phyloP scores from a whole-genome alignment of 169 alveolate species.

The Babesia divergens region DNA sequence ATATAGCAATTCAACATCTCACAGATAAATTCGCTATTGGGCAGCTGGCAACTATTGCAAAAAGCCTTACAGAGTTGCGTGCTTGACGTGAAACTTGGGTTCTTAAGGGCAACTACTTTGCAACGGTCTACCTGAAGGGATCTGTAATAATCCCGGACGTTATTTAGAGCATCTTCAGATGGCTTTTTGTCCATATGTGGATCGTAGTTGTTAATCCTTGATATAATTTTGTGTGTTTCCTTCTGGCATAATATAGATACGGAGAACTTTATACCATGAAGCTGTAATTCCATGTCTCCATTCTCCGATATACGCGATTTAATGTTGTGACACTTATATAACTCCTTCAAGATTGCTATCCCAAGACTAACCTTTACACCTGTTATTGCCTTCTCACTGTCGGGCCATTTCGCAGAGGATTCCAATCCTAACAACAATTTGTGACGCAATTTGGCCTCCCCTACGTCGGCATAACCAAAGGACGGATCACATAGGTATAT shows the following conservation, averaged over 20 bases:
- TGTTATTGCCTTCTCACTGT: not conserved
- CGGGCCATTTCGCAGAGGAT: slow-evolving; percentile 37
- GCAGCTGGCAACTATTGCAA: slow-evolving; percentile 1
- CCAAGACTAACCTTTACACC: slow-evolving; percentile 11
- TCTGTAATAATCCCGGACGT: not conserved
- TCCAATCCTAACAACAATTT: slow-evolving; percentile 15
- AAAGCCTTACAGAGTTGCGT: slow-evolving; percentile 19
- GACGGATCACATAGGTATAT: slow-evolving; percentile 1
- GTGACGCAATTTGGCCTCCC: not conserved
- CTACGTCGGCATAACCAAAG: slow-evolving; percentile 33
- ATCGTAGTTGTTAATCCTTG: not conserved
- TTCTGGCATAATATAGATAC: slow-evolving; percentile 10
- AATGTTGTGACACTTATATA: not conserved
- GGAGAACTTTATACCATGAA: not conserved
- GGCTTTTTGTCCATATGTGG: slow-evolving; percentile 6
- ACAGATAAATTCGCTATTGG: slow-evolving; percentile 14
- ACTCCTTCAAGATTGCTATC: slow-evolving; percentile 32
- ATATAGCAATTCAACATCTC: slow-evolving; percentile 25
- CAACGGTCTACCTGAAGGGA: slow-evolving; percentile 10
- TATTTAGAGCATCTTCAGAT: not conserved
- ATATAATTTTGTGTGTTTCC: not conserved
- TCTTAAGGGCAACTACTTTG: slow-evolving; percentile 19
- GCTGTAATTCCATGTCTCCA: slow-evolving; percentile 29
- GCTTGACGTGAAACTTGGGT: slow-evolving; percentile 10
- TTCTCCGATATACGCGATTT: slow-evolving; percentile 13